phyloP scores from a whole-genome alignment of 345 rosid genomes.

The Brassica cretica region DNA sequence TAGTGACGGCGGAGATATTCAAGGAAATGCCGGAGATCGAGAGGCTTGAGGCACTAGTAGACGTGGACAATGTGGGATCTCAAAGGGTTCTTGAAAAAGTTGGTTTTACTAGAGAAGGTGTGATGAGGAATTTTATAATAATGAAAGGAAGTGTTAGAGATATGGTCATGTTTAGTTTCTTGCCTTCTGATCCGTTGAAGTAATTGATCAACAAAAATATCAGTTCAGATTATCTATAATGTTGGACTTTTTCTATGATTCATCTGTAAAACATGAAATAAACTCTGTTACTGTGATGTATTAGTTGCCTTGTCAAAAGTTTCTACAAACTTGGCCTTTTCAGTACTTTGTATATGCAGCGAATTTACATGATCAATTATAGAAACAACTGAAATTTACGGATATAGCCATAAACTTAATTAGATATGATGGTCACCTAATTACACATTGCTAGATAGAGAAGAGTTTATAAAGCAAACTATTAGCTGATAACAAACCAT shows the following conservation, averaged over 20 bases:
- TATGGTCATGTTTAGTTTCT: slow-evolving; percentile 58
- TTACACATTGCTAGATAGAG: neutral
- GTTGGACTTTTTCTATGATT: neutral
- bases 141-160: slow-evolving; percentile 60
- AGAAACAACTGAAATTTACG: neutral
- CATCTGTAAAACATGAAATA: neutral
- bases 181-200: slow-evolving; percentile 51
- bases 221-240: neutral
- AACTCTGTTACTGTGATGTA: neutral
- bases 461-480: neutral
- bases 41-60: slow-evolving; percentile 67
- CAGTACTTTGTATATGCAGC: neutral
- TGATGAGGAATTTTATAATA: slow-evolving; percentile 47
- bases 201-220: neutral
- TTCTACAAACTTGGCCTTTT: neutral
- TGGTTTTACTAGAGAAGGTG: slow-evolving; percentile 67
- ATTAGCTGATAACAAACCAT: neutral
- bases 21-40: slow-evolving; percentile 53
- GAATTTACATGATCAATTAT: neutral
- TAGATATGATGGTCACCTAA: neutral
- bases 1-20: slow-evolving; percentile 48
- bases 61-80: slow-evolving; percentile 57
- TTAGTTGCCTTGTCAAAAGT: neutral
- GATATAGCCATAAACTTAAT: neutral
- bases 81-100: slow-evolving; percentile 67